Evolutionary conservation across 306 rosid genomes (phyloP).

Genomic region (Dalbergia oliveri): DNA sequence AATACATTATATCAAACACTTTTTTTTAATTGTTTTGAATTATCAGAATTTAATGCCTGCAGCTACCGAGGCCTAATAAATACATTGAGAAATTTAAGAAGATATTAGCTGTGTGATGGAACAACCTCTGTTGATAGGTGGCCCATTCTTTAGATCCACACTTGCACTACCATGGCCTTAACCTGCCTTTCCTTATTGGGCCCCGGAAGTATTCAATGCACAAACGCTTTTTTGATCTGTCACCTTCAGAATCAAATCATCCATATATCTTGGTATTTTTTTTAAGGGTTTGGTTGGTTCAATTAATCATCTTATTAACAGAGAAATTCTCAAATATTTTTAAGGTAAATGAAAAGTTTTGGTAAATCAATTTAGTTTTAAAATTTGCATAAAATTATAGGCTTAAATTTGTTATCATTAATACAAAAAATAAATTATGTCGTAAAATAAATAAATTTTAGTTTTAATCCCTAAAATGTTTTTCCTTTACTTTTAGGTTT

Average conservation of each 20-base stretch:
- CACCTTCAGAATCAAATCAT: constrained; percentile 7
- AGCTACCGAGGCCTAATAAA: not conserved
- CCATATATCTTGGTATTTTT: too few relatives aligned
- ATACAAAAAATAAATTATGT: too few relatives aligned
- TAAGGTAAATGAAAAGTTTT: too few relatives aligned
- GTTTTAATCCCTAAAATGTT: too few relatives aligned
- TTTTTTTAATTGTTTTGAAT: not conserved
- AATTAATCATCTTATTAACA: too few relatives aligned
- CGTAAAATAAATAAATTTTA: too few relatives aligned
- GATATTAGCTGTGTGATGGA: constrained; percentile 10
- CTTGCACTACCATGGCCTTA: not conserved
- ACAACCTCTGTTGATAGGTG: constrained; percentile 3
- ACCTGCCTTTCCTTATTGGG: constrained; percentile 18
- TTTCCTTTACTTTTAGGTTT: too few relatives aligned
- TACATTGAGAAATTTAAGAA: constrained; percentile 26
- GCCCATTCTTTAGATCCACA: constrained; percentile 5
- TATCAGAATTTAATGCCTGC: constrained; percentile 44
- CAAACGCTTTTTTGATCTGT: not conserved
- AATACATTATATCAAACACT: too few relatives aligned
- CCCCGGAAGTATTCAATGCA: constrained; percentile 28
- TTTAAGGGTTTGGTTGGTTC: not conserved
- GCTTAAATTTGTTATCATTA: too few relatives aligned
- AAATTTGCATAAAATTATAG: too few relatives aligned
- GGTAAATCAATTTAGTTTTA: too few relatives aligned
- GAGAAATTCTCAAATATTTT: too few relatives aligned